Evolutionary conservation across 2,329 filamentous ascomycete species (phyloP).

Genomic region (Colletotrichum melonis): DNA sequence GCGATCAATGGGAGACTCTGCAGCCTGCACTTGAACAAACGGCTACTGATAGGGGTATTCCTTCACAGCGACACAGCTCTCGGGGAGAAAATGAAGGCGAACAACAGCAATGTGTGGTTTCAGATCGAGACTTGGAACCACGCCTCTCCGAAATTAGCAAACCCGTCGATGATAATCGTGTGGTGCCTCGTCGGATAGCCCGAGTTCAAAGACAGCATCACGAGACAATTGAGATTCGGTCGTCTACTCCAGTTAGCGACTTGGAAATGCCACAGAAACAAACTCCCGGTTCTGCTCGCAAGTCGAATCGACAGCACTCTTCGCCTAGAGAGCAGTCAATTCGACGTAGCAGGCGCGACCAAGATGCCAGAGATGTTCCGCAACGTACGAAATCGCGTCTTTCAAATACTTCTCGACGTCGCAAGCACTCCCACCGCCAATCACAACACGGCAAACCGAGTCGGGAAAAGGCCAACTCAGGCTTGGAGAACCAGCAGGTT

Average conservation of each 20-base stretch:
- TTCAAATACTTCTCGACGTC: constrained; percentile 10
- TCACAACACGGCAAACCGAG: not conserved
- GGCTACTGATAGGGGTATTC: not conserved
- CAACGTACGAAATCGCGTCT: not conserved
- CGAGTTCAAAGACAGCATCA: not conserved
- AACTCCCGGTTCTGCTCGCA: not conserved
- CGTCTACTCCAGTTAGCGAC: constrained; percentile 5
- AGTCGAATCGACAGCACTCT: not conserved
- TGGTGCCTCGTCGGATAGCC: not conserved
- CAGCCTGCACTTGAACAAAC: not conserved
- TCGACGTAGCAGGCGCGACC: not conserved
- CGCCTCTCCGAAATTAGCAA: not conserved
- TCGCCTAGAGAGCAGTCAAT: not conserved
- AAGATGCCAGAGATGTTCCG: not conserved
- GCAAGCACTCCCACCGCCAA: not conserved
- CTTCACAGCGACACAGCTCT: not conserved
- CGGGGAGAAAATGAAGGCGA: not conserved
- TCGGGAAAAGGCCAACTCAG: not conserved
- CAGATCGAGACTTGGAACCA: not conserved
- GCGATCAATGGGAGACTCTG: not conserved
- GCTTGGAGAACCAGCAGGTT: not conserved
- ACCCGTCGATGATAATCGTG: not conserved
- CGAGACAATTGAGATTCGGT: not conserved
- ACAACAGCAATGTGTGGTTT: not conserved
- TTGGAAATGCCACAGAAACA: constrained; percentile 13